A percentile compares a stretch with the other conserved stretches of the same genome.
Evolutionary conservation across 768 basidiomycete genomes (phyloP).

Genomic region (Hebeloma cylindrosporum): DNA sequence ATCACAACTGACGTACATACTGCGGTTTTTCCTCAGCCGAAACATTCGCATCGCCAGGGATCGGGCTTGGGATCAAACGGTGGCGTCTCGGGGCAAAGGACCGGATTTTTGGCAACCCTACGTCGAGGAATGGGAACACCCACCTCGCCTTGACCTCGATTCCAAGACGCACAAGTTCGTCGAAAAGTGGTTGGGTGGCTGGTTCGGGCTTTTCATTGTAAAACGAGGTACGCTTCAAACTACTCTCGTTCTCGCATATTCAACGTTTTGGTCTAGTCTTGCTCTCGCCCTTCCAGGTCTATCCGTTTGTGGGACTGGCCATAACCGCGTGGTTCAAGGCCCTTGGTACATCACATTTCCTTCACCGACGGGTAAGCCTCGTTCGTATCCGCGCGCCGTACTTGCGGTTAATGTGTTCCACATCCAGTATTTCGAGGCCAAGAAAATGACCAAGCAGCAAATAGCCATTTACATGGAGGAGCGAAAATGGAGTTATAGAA

Average conservation of each 20-base stretch:
- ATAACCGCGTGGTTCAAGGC: slow-evolving; percentile 66
- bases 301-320: slow-evolving; percentile 67
- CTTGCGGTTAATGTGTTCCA: neutral
- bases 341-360: slow-evolving; percentile 60
- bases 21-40: slow-evolving; percentile 79
- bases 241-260: neutral
- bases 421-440: slow-evolving; percentile 75
- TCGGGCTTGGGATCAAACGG: slow-evolving; percentile 80
- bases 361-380: slow-evolving; percentile 63
- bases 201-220: slow-evolving; percentile 42
- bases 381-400: neutral
- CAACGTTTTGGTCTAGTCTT: slow-evolving; percentile 39
- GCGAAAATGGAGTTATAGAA: slow-evolving; percentile 91
- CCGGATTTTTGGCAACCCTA: slow-evolving; percentile 83
- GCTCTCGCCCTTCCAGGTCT: slow-evolving; percentile 61
- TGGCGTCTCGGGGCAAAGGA: slow-evolving; percentile 79
- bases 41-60: slow-evolving; percentile 81
- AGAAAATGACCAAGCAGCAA: slow-evolving; percentile 75
- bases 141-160: slow-evolving; percentile 41
- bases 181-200: slow-evolving; percentile 37
- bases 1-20: slow-evolving; percentile 70
- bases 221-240: slow-evolving; percentile 40
- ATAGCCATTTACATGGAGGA: slow-evolving; percentile 81
- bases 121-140: slow-evolving; percentile 76
- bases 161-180: slow-evolving; percentile 29